These are phyloP conservation scores for Boletus bicolor DNA, from an alignment of 768 basidiomycete genomes.

Conservation along the genomic window DNA sequence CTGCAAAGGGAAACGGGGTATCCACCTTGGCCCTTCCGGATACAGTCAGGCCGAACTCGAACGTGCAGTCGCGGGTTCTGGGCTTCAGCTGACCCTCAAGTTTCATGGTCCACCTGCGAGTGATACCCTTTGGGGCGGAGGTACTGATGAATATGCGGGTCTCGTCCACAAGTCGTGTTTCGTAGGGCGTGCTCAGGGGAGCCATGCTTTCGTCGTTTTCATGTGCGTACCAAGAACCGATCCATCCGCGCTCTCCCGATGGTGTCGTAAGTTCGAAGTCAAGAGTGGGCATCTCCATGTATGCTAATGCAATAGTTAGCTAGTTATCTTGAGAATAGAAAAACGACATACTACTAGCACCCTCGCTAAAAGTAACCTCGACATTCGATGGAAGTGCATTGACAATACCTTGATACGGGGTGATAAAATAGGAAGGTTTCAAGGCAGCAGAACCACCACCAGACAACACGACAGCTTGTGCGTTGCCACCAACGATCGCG, in stretches of 20 bases:
- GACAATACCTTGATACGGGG: constrained; percentile 74
- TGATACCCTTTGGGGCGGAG: constrained; percentile 54
- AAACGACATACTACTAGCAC: constrained; percentile 53
- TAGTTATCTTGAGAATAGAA: not conserved
- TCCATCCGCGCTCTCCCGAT: constrained; percentile 65
- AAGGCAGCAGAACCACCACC: constrained; percentile 74
- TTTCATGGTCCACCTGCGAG: constrained; percentile 58
- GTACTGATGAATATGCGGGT: constrained; percentile 63
- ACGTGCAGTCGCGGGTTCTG: constrained; percentile 48
- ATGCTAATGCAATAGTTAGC: constrained; percentile 40
- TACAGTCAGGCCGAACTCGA: constrained; percentile 68
- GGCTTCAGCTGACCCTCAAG: constrained; percentile 61
- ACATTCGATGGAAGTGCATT: constrained; percentile 48
- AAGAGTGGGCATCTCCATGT: constrained; percentile 61
- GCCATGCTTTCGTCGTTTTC: constrained; percentile 55
- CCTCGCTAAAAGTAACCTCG: constrained; percentile 64
- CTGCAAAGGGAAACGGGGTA: not conserved
- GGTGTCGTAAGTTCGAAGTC: constrained; percentile 63
- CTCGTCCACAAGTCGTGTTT: constrained; percentile 52
- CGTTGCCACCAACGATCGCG: constrained; percentile 70
- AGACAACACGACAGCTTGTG: constrained; percentile 61
- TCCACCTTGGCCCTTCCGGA: constrained; percentile 66
- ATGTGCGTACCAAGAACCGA: constrained; percentile 58
- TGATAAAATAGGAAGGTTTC: constrained; percentile 72
- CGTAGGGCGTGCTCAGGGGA: constrained; percentile 40